Conservation (phyloP, 208 protist species). For the Naegleria lovaniensis region DNA sequence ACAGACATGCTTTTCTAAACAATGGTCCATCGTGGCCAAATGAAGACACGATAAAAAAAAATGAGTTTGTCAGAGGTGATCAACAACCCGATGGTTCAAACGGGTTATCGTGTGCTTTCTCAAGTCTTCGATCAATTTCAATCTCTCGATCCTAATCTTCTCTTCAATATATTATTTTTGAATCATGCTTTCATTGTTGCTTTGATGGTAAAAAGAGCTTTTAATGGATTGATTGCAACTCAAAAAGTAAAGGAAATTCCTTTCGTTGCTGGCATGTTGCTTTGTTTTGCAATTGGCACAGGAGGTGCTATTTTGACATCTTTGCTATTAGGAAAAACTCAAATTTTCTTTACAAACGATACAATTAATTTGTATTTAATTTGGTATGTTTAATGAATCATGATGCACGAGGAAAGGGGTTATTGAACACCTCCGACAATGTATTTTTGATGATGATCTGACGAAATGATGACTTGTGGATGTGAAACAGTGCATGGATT, state of each 20-base stretch:
- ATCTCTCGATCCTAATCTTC: background rate
- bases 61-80: background rate
- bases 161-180: constrained; percentile 2
- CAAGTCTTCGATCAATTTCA: background rate
- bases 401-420: background rate
- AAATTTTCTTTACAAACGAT: constrained; percentile 5
- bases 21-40: no score
- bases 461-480: no score
- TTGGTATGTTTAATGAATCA: background rate
- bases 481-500: background rate
- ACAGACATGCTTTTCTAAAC: no score
- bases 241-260: background rate
- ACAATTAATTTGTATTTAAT: background rate
- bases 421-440: no score
- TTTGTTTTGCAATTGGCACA: background rate
- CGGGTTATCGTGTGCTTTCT: background rate
- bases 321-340: background rate
- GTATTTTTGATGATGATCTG: background rate
- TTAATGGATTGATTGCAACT: background rate
- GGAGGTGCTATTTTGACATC: background rate
- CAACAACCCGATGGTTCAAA: background rate
- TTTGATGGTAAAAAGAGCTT: background rate
- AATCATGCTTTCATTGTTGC: constrained; percentile 9
- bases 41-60: background rate
- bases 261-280: background rate